Conservation (phyloP, 1,284 basidiomycete genomes). For the Schizophyllum amplum region DNA sequence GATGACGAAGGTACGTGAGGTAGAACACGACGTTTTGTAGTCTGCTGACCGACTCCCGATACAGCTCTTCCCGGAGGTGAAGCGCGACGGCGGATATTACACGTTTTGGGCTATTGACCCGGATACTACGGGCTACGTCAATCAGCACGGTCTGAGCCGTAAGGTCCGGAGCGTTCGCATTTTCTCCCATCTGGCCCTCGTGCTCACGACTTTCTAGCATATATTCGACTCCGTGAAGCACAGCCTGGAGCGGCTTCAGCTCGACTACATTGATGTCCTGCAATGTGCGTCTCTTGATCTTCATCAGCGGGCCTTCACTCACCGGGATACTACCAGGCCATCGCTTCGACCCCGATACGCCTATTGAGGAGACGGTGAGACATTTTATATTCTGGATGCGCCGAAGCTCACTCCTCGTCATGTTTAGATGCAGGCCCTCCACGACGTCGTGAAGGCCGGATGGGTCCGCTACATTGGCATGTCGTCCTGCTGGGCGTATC, state of each 20-base stretch:
- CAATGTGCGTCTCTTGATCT: too few relatives aligned
- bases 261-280: slow-evolving; percentile 44
- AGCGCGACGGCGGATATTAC: background rate
- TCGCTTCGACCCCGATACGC: slow-evolving; percentile 36
- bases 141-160: slow-evolving; percentile 29
- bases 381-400: background rate
- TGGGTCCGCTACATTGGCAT: slow-evolving; percentile 64
- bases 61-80: slow-evolving; percentile 1
- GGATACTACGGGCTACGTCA: slow-evolving; percentile 24
- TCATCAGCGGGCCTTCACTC: too few relatives aligned
- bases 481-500: slow-evolving; percentile 40
- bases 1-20: slow-evolving; percentile 38
- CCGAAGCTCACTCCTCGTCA: background rate
- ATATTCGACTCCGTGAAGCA: slow-evolving; percentile 46
- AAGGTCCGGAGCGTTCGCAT: slow-evolving; percentile 17
- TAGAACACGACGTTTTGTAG: slow-evolving; percentile 1
- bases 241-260: slow-evolving; percentile 36
- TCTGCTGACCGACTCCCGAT: slow-evolving; percentile 3
- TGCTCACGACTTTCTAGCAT: slow-evolving; percentile 19
- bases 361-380: slow-evolving; percentile 45
- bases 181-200: too few relatives aligned
- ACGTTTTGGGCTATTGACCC: background rate
- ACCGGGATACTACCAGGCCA: too few relatives aligned
- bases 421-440: slow-evolving; percentile 49
- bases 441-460: slow-evolving; percentile 56